These are phyloP conservation scores for Helianthus tuberosus DNA, from an alignment of 129 eudicot species.

Conservation along the genomic window DNA sequence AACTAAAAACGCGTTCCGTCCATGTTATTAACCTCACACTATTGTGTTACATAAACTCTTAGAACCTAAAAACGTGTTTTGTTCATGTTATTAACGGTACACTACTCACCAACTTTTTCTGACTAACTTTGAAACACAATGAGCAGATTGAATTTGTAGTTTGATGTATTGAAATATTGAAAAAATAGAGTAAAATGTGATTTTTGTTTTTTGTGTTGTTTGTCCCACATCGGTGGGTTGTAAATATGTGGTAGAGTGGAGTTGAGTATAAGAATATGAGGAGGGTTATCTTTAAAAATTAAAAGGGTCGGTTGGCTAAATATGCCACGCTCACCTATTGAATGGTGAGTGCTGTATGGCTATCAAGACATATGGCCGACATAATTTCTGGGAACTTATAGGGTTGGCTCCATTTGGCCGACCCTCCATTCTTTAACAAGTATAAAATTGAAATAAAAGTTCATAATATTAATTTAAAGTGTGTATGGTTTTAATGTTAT, in stretches of 20 bases:
- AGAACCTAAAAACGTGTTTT: not conserved
- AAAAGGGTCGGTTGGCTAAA: slow-evolving; percentile 99
- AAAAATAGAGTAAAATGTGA: not conserved
- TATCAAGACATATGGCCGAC: slow-evolving; percentile 99
- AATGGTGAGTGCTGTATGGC: slow-evolving; percentile 85
- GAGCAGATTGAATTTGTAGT: not conserved
- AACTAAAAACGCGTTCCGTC: not conserved
- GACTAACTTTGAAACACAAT: not conserved
- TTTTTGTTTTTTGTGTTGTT: not conserved
- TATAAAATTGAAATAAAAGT: too few species aligned
- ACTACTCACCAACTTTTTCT: not conserved
- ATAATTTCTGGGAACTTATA: slow-evolving; percentile 61
- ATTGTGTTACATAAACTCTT: slow-evolving; percentile 85
- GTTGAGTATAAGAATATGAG: not conserved
- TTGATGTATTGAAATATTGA: not conserved
- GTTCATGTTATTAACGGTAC: not conserved
- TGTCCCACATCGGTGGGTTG: slow-evolving; percentile 54
- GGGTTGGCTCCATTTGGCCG: slow-evolving; percentile 89
- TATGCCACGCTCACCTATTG: slow-evolving; percentile 68
- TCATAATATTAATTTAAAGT: too few species aligned
- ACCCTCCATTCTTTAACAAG: slow-evolving; percentile 35
- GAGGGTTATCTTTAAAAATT: not conserved
- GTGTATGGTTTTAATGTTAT: too few species aligned
- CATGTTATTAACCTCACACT: too few species aligned
- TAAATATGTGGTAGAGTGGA: not conserved